Conservation (phyloP, 1,139 yeast species). For the Arxiozyma heterogenica region DNA sequence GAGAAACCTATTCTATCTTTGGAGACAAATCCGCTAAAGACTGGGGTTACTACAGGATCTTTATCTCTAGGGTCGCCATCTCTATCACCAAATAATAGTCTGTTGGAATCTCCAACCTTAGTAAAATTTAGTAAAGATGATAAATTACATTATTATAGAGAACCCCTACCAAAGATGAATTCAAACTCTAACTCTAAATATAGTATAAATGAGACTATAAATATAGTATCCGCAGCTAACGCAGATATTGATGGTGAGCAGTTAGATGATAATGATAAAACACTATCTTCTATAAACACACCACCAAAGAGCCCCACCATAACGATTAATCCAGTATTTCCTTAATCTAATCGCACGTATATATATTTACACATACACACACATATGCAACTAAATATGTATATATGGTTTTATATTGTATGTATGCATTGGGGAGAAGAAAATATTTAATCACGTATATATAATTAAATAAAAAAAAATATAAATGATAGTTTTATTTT, state of each 20-base stretch:
- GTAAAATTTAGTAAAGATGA: constrained; percentile 21
- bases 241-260: neutral
- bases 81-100: constrained; percentile 23
- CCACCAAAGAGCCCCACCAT: constrained; percentile 18
- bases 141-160: constrained; percentile 23
- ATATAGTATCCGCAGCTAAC: neutral
- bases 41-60: constrained; percentile 15
- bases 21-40: constrained; percentile 20
- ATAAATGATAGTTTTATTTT: neutral
- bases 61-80: constrained; percentile 21
- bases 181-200: neutral
- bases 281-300: neutral
- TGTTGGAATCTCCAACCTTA: constrained; percentile 26
- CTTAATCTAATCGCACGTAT: neutral
- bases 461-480: no score
- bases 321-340: constrained; percentile 14
- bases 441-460: no score
- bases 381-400: no score
- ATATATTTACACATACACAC: no score
- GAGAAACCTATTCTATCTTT: constrained; percentile 20
- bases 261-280: neutral
- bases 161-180: constrained; percentile 22
- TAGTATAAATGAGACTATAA: neutral
- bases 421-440: neutral
- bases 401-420: neutral